A percentile compares a stretch with the other conserved stretches of the same genome.
phyloP scores from a whole-genome alignment of 495 filamentous ascomycete species.

The Evansstolkia leycettana region DNA sequence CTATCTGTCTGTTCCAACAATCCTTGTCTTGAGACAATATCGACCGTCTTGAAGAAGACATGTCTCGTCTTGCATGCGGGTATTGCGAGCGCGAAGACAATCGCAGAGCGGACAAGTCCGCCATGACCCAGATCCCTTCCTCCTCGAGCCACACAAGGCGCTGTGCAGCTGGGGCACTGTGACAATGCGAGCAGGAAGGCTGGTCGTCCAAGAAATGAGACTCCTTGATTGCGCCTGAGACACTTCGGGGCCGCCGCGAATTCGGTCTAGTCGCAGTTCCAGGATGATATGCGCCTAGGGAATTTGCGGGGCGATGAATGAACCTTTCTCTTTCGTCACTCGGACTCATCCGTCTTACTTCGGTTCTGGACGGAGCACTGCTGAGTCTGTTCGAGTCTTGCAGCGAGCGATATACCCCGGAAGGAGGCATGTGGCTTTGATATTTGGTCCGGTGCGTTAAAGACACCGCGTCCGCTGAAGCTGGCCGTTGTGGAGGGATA shows the following conservation, averaged over 20 bases:
- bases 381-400: too few species aligned
- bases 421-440: background rate
- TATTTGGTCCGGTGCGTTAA: conserved; percentile 1
- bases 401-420: background rate
- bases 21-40: background rate
- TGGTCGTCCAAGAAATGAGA: background rate
- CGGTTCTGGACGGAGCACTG: too few species aligned
- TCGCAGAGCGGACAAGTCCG: background rate
- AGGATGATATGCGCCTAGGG: too few species aligned
- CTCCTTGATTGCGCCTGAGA: too few species aligned
- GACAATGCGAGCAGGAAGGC: background rate
- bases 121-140: conserved; percentile 9
- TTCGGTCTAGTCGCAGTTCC: too few species aligned
- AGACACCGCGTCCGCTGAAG: conserved; percentile 7
- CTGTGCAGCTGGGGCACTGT: conserved; percentile 2
- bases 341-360: too few species aligned
- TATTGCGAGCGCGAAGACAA: background rate
- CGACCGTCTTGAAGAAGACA: background rate
- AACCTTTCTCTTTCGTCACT: too few species aligned
- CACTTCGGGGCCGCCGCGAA: too few species aligned
- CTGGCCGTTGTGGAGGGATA: conserved; percentile 9
- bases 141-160: conserved; percentile 13
- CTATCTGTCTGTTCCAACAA: background rate
- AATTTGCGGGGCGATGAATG: too few species aligned
- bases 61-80: background rate